Conservation (phyloP, 352 stramenopile genomes). For the Globisporangium camurandrum region DNA sequence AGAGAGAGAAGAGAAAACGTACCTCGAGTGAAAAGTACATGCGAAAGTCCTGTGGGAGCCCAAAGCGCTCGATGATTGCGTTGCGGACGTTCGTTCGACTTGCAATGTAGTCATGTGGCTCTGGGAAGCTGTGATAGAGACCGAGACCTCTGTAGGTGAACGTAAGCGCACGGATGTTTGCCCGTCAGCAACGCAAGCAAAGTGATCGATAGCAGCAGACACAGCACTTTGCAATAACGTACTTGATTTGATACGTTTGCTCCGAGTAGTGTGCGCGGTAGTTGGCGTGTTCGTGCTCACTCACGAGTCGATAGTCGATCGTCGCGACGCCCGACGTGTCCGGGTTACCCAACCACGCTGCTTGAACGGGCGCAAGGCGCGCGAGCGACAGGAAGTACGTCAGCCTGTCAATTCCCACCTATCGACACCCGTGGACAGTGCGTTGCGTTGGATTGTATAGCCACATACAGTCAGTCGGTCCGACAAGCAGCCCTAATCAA, state of each 20-base stretch:
- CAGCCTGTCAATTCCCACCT: conserved; percentile 77
- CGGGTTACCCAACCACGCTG: conserved; percentile 67
- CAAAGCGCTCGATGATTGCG: conserved; percentile 49
- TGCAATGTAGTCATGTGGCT: conserved; percentile 26
- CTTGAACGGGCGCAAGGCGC: conserved; percentile 59
- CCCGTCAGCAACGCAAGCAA: too few species aligned
- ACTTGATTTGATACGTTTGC: conserved; percentile 42
- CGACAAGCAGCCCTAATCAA: too few species aligned
- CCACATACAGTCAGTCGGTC: too few species aligned
- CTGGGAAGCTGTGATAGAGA: conserved; percentile 44
- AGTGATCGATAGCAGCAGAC: background rate
- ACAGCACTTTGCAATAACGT: conserved; percentile 11
- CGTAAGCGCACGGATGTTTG: background rate
- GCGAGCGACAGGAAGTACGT: conserved; percentile 67
- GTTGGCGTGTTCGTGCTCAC: conserved; percentile 49
- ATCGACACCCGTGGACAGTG: background rate
- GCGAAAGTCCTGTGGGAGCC: conserved; percentile 37
- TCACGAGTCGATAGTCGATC: conserved; percentile 67
- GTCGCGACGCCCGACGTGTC: conserved; percentile 59
- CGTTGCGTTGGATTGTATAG: too few species aligned
- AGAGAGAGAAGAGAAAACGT: conserved; percentile 2
- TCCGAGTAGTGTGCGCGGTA: conserved; percentile 53
- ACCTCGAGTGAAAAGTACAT: conserved; percentile 68
- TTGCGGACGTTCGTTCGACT: conserved; percentile 35
- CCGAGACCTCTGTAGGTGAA: conserved; percentile 40